Evolutionary conservation across 306 rosid genomes (phyloP), one percentile per base, ranked within the genome.

Genomic region (Gillenia trifoliata): DNA sequence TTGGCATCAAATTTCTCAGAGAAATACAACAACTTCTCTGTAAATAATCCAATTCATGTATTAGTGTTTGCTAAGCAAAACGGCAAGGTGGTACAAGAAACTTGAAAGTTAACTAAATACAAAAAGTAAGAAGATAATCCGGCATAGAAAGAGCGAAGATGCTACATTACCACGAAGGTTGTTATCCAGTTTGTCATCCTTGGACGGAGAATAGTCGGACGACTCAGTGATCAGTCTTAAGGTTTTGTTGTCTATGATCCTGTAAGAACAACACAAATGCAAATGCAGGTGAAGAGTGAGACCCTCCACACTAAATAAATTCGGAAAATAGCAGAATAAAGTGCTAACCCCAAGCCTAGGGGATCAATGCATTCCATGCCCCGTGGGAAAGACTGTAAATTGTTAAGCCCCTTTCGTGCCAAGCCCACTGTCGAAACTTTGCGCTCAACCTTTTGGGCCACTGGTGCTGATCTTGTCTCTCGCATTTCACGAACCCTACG

Each of bases 311-410:
- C 5, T 17, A 25, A 31, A 59, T 11, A 50, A 45, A 50, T 20
- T 55, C 13, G 10, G 11, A 56, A 72, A 61, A 50, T 43, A 41
- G 26, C 0, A 0, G 34, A 13, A 11, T 26, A 59, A 29, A 56
- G 64, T 83, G 54, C 64, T 85, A 80, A 94, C 98, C 98, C 96
- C 85, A 94, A 86, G 4, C 93, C 97, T 34, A 94, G 86, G 49
- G 99, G 99, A 83, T 94, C 99, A 79, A 94, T 73, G 66, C 97
- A 94, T 78, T 94, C 99, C 97, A 88, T 86, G 82, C 98, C 98
- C 76, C 97, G 97, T 60, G 97, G 96, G 70, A 94, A 86, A 28
- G 98, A 94, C 75, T 87, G 97, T 66, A 91, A 76, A 81, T 59
- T 84, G 69, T 23, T 84, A 45, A 94, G 93, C 75, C 95, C 97